These are phyloP conservation scores for Glaciozyma martinii DNA, from an alignment of 768 basidiomycete genomes.

Conservation along the genomic window DNA sequence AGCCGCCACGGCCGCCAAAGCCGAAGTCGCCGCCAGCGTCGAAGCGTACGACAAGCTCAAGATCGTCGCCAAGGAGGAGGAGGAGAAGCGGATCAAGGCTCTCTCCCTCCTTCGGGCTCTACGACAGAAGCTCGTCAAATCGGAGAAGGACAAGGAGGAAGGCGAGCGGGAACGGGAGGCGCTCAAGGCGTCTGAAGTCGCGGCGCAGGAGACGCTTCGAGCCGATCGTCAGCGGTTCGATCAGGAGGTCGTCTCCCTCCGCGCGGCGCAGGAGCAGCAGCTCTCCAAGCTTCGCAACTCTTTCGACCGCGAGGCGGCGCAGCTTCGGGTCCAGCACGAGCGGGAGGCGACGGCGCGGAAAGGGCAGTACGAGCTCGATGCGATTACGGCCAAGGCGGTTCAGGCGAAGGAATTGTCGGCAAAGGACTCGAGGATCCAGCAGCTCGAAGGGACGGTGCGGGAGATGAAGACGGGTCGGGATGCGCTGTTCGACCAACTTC, in stretches of 20 bases:
- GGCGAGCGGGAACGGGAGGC: conserved; percentile 41
- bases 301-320: conserved; percentile 36
- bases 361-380: conserved; percentile 69
- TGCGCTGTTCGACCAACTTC: conserved; percentile 71
- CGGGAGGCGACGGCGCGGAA: conserved; percentile 58
- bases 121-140: conserved; percentile 90
- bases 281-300: conserved; percentile 42
- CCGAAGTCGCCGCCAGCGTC: conserved; percentile 45
- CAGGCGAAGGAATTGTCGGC: conserved; percentile 58
- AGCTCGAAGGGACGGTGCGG: conserved; percentile 62
- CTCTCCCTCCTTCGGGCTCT: conserved; percentile 87
- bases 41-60: conserved; percentile 58
- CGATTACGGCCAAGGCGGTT: conserved; percentile 60
- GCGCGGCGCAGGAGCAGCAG: conserved; percentile 40
- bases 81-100: conserved; percentile 92
- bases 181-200: conserved; percentile 49
- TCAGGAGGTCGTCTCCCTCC: conserved; percentile 31
- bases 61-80: conserved; percentile 73
- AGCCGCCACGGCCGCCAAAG: conserved; percentile 48
- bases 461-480: conserved; percentile 66
- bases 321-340: conserved; percentile 63
- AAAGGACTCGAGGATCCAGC: conserved; percentile 55
- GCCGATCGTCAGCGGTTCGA: conserved; percentile 30
- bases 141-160: conserved; percentile 63
- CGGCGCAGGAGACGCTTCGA: conserved; percentile 51